A percentile compares a stretch with the other conserved stretches of the same genome.
phyloP scores from a whole-genome alignment of 345 rosid species.

The Noccaea bulbosa region DNA sequence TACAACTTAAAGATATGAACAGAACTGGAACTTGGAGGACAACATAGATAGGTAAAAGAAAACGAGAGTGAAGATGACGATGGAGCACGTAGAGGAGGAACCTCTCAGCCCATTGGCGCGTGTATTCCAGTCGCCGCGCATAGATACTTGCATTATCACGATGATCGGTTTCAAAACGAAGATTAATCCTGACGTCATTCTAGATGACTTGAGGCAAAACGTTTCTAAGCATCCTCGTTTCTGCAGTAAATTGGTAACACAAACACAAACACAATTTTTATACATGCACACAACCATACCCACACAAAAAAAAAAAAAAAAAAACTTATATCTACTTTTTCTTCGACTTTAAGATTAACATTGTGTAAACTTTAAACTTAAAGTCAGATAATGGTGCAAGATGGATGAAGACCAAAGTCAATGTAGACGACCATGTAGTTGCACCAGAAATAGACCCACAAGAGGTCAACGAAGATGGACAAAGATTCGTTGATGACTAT shows the following conservation, averaged over 20 bases:
- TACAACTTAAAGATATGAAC: too few relatives aligned
- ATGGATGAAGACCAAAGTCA: conserved; percentile 56
- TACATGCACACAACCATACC: too few relatives aligned
- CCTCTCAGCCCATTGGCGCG: conserved; percentile 57
- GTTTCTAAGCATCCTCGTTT: conserved; percentile 78
- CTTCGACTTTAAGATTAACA: too few relatives aligned
- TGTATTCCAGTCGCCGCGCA: conserved; percentile 47
- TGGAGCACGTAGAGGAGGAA: conserved; percentile 30
- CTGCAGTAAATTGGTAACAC: conserved; percentile 57
- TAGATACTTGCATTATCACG: conserved; percentile 39
- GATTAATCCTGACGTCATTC: conserved; percentile 48
- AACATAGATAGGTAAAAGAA: not conserved
- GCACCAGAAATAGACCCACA: conserved; percentile 49
- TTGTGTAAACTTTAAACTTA: too few relatives aligned
- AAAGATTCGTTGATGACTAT: conserved; percentile 62
- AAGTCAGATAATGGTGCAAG: conserved; percentile 40
- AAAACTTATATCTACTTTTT: too few relatives aligned
- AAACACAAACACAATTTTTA: too few relatives aligned
- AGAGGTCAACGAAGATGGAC: conserved; percentile 40
- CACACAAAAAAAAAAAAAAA: too few relatives aligned
- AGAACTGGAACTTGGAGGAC: too few relatives aligned
- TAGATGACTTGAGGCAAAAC: conserved; percentile 50
- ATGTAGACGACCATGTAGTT: conserved; percentile 58
- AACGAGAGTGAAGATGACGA: not conserved
- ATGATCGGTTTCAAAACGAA: too few relatives aligned